These are phyloP conservation scores for Lumnitzera littorea DNA, from an alignment of 345 rosid genomes.

Conservation along the genomic window DNA sequence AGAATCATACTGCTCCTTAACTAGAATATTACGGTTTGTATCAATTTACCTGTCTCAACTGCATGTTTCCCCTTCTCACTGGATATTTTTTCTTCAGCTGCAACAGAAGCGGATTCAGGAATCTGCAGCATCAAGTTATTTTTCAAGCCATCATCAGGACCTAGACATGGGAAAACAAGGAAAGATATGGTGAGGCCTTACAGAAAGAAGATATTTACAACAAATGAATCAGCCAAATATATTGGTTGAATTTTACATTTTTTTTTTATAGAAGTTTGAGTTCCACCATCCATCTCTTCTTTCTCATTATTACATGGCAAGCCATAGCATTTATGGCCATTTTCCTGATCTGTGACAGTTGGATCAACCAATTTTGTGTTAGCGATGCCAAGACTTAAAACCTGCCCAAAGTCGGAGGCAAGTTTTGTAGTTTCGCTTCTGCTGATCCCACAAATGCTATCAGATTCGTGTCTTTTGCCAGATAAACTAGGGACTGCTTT, in stretches of 20 bases:
- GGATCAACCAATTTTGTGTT: slow-evolving; percentile 1
- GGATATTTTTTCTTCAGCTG: slow-evolving; percentile 17
- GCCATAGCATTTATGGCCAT: neutral
- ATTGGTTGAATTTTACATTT: slow-evolving; percentile 4
- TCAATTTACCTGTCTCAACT: slow-evolving; percentile 31
- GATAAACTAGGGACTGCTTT: neutral
- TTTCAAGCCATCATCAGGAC: slow-evolving; percentile 22
- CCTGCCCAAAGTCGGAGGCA: slow-evolving; percentile 3
- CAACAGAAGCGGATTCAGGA: slow-evolving; percentile 15
- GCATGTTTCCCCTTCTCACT: slow-evolving; percentile 18
- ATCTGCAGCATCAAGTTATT: slow-evolving; percentile 23
- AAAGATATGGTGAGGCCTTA: too few relatives aligned
- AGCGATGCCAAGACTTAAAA: slow-evolving; percentile 7
- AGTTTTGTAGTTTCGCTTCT: slow-evolving; percentile 9
- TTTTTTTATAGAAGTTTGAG: neutral
- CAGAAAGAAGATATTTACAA: too few relatives aligned
- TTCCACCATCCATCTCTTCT: slow-evolving; percentile 5
- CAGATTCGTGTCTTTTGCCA: slow-evolving; percentile 6
- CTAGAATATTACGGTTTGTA: neutral
- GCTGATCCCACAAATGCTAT: slow-evolving; percentile 4
- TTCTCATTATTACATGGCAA: neutral
- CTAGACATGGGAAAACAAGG: slow-evolving; percentile 14
- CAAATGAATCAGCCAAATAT: neutral
- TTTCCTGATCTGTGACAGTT: slow-evolving; percentile 4
- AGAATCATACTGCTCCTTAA: neutral